Base-by-base conservation (phyloP, 495 filamentous ascomycete species). In the Talaromyces wortmannii region DNA sequence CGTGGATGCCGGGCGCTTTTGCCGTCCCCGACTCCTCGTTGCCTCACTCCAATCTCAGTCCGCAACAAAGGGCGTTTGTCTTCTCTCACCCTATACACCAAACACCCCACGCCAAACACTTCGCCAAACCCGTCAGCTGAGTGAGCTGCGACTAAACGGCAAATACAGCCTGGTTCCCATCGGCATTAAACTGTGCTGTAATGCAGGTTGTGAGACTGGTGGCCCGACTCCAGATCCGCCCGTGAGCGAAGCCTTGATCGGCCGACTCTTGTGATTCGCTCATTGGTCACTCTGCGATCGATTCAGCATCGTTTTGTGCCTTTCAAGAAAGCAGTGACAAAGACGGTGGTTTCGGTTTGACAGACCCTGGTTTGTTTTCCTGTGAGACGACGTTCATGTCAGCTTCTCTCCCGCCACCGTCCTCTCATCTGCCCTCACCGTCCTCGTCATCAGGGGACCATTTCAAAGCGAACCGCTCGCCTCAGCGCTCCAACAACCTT, bases 371-470 rank as follows among this genome's bases (percentile, higher is more conserved):
- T 29, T 30, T 44, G n/a, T 44, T 7, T 59, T 49, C 50, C 56
- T 53, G 53, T 52, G 31, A 54, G 57, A 45, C 48, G 29, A 44
- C 48, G 63, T 61, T 64, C 70, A 78, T 78, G 75, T 78, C 73
- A 62, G 67, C 71, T 71, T 71, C 70, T 64, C 59, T 57, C 59
- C 62, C 61, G 50, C 66, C 68, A 55, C 61, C 65, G 46, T 66
- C 69, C 53, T 71, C 70, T 53, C 72, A 60, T 57, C 72, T 71
- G 65, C 70, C 67, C 61, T 78, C 75, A 53, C 73, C 73, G 56
- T 67, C 75, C 30, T 77, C 73, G 57, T 70, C 72, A 47, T 65
- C 73, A 58, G 60, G 66, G 50, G 68, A 65, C 36, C 66, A 61
- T 59, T 59, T 67, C 18, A 78, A 78, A 64, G 72, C 69, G 63